phyloP scores from a whole-genome alignment of 2,329 filamentous ascomycete genomes.

The Ophiostoma sp. region DNA sequence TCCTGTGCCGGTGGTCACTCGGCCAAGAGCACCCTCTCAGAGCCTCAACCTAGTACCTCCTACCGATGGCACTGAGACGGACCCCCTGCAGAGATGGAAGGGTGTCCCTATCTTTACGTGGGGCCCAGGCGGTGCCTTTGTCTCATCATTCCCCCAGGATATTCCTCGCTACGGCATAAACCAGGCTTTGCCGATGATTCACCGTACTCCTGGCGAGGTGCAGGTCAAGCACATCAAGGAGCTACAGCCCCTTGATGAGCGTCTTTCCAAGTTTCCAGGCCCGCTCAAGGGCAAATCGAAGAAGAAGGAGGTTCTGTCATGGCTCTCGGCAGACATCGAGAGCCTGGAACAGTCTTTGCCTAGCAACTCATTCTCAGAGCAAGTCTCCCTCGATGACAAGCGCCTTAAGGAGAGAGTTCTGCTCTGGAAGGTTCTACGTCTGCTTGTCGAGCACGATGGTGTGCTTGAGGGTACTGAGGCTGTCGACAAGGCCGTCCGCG shows the following conservation, averaged over 20 bases:
- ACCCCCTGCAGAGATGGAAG: conserved; percentile 84
- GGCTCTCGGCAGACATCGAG: conserved; percentile 74
- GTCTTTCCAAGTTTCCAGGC: conserved; percentile 77
- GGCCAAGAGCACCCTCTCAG: conserved; percentile 50
- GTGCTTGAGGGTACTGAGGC: conserved; percentile 64
- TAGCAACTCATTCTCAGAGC: conserved; percentile 45
- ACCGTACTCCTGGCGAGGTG: conserved; percentile 76
- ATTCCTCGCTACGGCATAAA: conserved; percentile 79
- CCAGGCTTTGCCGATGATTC: conserved; percentile 66
- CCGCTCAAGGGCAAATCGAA: conserved; percentile 84
- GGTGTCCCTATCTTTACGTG: conserved; percentile 82
- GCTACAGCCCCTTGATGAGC: conserved; percentile 63
- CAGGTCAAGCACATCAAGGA: conserved; percentile 72
- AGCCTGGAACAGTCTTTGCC: conserved; percentile 57
- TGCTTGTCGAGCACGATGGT: conserved; percentile 84
- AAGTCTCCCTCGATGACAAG: conserved; percentile 58
- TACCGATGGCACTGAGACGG: conserved; percentile 61
- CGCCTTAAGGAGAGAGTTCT: conserved; percentile 72
- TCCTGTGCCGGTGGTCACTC: conserved; percentile 27
- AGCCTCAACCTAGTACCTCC: conserved; percentile 55
- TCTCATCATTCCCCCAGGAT: conserved; percentile 83
- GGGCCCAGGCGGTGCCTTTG: conserved; percentile 76
- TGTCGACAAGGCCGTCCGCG: conserved; percentile 69
- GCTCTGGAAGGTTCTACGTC: conserved; percentile 77
- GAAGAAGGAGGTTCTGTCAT: conserved; percentile 85